Evolutionary conservation across 495 filamentous ascomycete genomes (phyloP).

Genomic region (Annulohypoxylon moriforme): DNA sequence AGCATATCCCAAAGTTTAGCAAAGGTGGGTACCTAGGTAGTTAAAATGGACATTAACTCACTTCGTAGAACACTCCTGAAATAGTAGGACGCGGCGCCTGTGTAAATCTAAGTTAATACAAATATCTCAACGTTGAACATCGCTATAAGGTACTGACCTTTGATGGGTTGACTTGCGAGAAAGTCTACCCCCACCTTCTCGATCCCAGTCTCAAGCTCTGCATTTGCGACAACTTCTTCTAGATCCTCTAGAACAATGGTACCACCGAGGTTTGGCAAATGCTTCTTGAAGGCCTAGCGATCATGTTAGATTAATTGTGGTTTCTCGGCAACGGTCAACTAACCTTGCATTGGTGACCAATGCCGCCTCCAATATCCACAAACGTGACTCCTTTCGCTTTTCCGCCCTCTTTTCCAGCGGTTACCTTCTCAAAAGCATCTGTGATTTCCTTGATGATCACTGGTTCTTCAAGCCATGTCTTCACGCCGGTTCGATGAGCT

Average conservation of each 20-base stretch:
- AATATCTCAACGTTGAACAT: background rate
- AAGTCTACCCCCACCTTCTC: constrained; percentile 61
- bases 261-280: constrained; percentile 55
- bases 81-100: constrained; percentile 54
- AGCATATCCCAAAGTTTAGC: constrained; percentile 20
- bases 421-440: constrained; percentile 27
- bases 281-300: constrained; percentile 55
- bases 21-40: background rate
- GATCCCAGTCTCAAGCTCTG: constrained; percentile 57
- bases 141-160: constrained; percentile 46
- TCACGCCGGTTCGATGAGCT: constrained; percentile 29
- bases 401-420: constrained; percentile 7
- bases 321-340: background rate
- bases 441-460: constrained; percentile 31
- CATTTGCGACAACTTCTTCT: constrained; percentile 48
- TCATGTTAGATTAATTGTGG: background rate
- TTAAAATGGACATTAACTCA: background rate
- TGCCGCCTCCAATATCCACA: constrained; percentile 66
- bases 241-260: constrained; percentile 67
- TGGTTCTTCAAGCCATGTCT: constrained; percentile 30
- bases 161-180: constrained; percentile 61
- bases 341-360: constrained; percentile 63
- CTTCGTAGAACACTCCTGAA: constrained; percentile 48
- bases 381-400: constrained; percentile 47
- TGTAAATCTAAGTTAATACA: background rate